Conservation (phyloP, 805 yeast species). For the Grigorovia yakushimaensis region DNA sequence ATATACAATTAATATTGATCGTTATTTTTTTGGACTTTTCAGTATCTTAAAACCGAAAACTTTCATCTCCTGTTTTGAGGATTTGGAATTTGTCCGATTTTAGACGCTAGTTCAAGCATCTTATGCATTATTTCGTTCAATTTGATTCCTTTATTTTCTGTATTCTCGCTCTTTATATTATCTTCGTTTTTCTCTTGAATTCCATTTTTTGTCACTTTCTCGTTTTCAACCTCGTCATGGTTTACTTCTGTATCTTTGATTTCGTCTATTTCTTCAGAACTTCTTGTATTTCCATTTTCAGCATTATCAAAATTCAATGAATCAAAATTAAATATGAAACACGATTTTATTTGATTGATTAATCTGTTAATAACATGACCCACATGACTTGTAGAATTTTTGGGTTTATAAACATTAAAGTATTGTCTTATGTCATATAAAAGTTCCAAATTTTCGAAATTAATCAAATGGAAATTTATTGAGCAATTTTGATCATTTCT, state of each 20-base stretch:
- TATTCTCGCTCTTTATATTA: background rate
- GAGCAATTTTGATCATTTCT: background rate
- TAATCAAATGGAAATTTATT: conserved; percentile 19
- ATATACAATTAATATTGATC: too few species aligned
- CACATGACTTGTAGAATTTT: conserved; percentile 14
- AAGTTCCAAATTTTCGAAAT: conserved; percentile 15
- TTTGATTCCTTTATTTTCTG: background rate
- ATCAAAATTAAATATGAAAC: conserved; percentile 27
- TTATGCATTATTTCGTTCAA: background rate
- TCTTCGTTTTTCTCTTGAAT: background rate
- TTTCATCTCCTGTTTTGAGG: background rate
- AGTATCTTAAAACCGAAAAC: too few species aligned
- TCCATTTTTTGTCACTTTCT: conserved; percentile 1
- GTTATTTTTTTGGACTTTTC: background rate
- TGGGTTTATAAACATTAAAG: conserved; percentile 3
- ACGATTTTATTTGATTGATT: conserved; percentile 29
- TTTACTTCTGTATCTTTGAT: too few species aligned
- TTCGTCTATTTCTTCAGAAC: too few species aligned
- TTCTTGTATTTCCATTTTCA: conserved; percentile 2
- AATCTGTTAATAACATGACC: conserved; percentile 21
- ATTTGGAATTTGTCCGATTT: background rate
- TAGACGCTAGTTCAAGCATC: background rate
- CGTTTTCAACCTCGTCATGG: background rate
- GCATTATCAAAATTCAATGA: conserved; percentile 3
- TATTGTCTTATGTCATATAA: conserved; percentile 8